Conservation (phyloP, 2,329 filamentous ascomycete genomes). For the Pseudogymnoascus sp. region DNA sequence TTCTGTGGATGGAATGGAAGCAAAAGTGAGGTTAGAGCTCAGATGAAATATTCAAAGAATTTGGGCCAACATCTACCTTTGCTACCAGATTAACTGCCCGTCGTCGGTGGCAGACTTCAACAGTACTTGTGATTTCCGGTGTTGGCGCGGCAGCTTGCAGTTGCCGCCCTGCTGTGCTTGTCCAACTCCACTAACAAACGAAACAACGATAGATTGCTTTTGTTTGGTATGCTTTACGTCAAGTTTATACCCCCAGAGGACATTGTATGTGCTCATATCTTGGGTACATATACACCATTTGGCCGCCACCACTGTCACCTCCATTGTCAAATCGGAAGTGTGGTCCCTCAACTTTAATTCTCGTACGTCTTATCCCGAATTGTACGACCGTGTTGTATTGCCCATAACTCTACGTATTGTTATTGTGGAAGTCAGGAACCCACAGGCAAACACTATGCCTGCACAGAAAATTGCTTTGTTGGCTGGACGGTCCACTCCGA, state of each 20-base stretch:
- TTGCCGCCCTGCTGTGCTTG: background rate
- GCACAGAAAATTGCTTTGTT: background rate
- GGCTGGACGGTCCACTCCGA: background rate
- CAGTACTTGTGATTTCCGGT: background rate
- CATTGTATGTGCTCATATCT: background rate
- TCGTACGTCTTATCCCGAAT: background rate
- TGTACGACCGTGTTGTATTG: background rate
- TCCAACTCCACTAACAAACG: background rate
- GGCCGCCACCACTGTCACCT: background rate
- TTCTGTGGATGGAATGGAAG: constrained; percentile 69
- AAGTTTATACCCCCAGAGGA: background rate
- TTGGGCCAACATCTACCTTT: constrained; percentile 10
- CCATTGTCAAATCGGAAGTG: background rate
- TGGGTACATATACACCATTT: background rate
- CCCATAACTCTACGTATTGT: background rate
- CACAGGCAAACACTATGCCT: background rate
- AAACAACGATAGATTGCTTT: background rate
- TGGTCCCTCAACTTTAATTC: background rate
- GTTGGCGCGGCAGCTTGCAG: background rate
- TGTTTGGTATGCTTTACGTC: background rate
- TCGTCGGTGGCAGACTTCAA: background rate
- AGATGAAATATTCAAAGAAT: constrained; percentile 14
- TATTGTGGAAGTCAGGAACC: background rate
- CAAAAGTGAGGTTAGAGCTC: constrained; percentile 61
- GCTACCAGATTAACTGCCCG: constrained; percentile 15